These are phyloP conservation scores for Solanum chiquidenum DNA, from an alignment of 257 asterid genomes.

Conservation along the genomic window DNA sequence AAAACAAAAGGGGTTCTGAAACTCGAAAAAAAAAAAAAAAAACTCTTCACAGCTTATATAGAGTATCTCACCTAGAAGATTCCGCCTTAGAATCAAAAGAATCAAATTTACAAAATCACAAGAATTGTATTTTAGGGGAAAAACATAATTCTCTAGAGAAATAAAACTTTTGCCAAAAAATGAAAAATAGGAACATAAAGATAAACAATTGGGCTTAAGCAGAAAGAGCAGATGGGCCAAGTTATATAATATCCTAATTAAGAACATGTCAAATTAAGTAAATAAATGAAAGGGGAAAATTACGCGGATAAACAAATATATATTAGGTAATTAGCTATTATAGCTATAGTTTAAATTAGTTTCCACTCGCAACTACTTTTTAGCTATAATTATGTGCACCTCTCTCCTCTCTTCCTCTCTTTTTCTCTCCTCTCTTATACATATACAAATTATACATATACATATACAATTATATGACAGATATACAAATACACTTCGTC, in stretches of 20 bases:
- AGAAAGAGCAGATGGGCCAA: neutral
- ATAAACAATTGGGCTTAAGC: neutral
- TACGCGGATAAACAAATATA: no score
- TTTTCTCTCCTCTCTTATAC: no score
- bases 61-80: constrained; percentile 2
- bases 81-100: neutral
- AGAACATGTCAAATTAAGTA: neutral
- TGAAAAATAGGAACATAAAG: neutral
- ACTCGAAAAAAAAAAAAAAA: neutral
- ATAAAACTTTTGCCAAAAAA: neutral
- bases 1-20: neutral
- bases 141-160: neutral
- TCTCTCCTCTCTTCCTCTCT: neutral
- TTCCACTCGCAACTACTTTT: fast-evolving
- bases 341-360: no score
- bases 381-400: neutral
- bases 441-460: no score
- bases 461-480: neutral
- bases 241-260: neutral
- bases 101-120: neutral
- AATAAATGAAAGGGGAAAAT: neutral
- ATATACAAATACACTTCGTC: neutral
- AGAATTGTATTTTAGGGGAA: neutral
- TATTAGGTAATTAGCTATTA: no score
- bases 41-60: neutral